These are phyloP conservation scores for Cryptococcus depauperatus DNA, from an alignment of 1,284 basidiomycete species.

Conservation along the genomic window DNA sequence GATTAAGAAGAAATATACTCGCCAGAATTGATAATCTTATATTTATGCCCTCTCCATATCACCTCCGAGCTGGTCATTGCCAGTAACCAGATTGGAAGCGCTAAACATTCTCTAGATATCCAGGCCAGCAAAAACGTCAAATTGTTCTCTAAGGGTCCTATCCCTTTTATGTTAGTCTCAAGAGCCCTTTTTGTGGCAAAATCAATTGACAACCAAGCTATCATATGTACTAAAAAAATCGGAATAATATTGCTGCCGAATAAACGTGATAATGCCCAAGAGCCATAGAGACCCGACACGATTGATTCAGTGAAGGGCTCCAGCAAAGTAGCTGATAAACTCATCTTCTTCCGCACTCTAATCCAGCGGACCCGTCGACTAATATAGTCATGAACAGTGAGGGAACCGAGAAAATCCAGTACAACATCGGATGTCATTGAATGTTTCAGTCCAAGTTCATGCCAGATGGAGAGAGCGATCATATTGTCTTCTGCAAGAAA, in stretches of 20 bases:
- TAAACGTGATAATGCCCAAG: conserved; percentile 53
- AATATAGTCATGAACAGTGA: conserved; percentile 72
- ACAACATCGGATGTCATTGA: conserved; percentile 81
- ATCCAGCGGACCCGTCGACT: conserved; percentile 86
- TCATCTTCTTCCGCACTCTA: conserved; percentile 86
- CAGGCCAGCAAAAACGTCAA: conserved; percentile 63
- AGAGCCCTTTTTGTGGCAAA: conserved; percentile 34
- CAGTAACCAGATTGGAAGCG: conserved; percentile 74
- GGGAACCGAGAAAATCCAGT: conserved; percentile 75
- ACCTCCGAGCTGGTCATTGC: conserved; percentile 73
- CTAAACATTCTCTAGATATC: conserved; percentile 64
- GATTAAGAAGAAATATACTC: conserved; percentile 4
- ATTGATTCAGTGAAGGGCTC: conserved; percentile 87
- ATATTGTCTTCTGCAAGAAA: conserved; percentile 94
- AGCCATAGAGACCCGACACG: conserved; percentile 58
- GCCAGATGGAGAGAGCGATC: conserved; percentile 83
- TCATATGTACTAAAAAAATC: conserved; percentile 63
- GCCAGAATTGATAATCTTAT: conserved; percentile 38
- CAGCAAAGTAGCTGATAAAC: conserved; percentile 66
- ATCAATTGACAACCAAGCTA: conserved; percentile 50
- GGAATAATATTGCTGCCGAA: conserved; percentile 55
- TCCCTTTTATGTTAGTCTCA: conserved; percentile 55
- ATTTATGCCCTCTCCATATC: conserved; percentile 63
- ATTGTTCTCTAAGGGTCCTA: conserved; percentile 54
- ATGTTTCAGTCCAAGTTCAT: conserved; percentile 76